These are phyloP conservation scores for Tolypocladium capitatum DNA, from an alignment of 2,329 filamentous ascomycete species.

Conservation along the genomic window DNA sequence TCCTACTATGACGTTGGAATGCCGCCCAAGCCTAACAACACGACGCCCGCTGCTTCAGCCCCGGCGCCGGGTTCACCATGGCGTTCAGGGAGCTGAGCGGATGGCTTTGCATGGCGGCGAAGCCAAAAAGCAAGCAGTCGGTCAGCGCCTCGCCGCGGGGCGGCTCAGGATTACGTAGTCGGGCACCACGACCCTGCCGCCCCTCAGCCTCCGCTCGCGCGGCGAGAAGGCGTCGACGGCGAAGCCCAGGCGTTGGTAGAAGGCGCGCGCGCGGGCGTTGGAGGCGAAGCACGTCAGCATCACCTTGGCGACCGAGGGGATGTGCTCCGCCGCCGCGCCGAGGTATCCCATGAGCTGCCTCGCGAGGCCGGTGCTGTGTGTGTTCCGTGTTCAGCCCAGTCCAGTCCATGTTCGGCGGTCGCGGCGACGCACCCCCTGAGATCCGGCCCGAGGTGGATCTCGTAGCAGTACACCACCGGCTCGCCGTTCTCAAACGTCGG, in stretches of 20 bases:
- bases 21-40: too few species aligned
- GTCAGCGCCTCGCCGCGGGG: conserved; percentile 15
- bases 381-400: background rate
- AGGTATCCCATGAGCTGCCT: conserved; percentile 43
- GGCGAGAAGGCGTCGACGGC: conserved; percentile 42
- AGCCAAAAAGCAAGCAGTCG: too few species aligned
- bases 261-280: conserved; percentile 42
- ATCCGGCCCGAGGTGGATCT: conserved; percentile 52
- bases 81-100: too few species aligned
- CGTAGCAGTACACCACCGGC: conserved; percentile 64
- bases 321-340: conserved; percentile 36
- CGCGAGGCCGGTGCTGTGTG: conserved; percentile 47
- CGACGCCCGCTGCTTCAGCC: too few species aligned
- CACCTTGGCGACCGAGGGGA: conserved; percentile 45
- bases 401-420: background rate
- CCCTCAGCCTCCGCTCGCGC: conserved; percentile 35
- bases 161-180: conserved; percentile 51
- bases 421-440: conserved; percentile 36
- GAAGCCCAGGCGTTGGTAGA: conserved; percentile 51
- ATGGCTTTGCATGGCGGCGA: too few species aligned
- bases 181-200: conserved; percentile 36
- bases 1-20: too few species aligned
- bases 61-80: too few species aligned
- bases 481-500: conserved; percentile 54
- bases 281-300: conserved; percentile 63